Percentiles rank a stretch among this genome's conserved stretches.
Evolutionary conservation across 305 asterid species (phyloP).

Genomic region (Fraxinus nigra): DNA sequence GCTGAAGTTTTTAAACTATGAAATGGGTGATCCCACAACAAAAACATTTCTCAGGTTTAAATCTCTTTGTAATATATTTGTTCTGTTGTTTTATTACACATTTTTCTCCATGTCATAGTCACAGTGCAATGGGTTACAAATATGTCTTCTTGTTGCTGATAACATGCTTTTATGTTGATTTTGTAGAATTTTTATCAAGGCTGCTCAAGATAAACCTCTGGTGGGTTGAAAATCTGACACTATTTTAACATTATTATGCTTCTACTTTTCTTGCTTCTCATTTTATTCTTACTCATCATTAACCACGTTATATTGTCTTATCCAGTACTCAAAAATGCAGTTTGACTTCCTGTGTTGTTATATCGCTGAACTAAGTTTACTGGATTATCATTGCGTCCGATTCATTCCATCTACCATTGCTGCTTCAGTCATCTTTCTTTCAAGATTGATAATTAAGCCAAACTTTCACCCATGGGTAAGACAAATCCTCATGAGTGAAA

Average conservation of each 20-base stretch:
- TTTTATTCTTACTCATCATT: constrained; percentile 7
- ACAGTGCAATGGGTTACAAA: background rate
- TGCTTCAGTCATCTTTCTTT: constrained; percentile 66
- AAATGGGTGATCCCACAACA: constrained; percentile 65
- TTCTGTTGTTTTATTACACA: background rate
- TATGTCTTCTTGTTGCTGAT: background rate
- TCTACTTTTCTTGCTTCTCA: constrained; percentile 13
- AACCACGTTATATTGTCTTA: constrained; percentile 21
- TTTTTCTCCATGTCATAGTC: background rate
- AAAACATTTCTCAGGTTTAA: constrained; percentile 68
- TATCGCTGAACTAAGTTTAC: constrained; percentile 62
- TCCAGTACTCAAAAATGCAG: constrained; percentile 42
- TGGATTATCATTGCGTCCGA: constrained; percentile 52
- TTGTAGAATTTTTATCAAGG: constrained; percentile 49
- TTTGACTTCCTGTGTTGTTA: constrained; percentile 55
- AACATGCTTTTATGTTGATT: constrained; percentile 19
- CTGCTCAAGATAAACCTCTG: constrained; percentile 49
- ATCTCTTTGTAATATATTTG: background rate
- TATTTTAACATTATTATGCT: constrained; percentile 2
- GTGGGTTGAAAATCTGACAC: constrained; percentile 31
- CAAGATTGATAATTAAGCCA: constrained; percentile 47
- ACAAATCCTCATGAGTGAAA: background rate
- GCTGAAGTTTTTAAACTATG: constrained; percentile 59
- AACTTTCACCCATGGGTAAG: constrained; percentile 62
- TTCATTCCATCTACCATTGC: constrained; percentile 64